Evolutionary conservation across 2,329 filamentous ascomycete species (phyloP), one percentile per base, ranked within the genome.

Genomic region (Colletotrichum horii): DNA sequence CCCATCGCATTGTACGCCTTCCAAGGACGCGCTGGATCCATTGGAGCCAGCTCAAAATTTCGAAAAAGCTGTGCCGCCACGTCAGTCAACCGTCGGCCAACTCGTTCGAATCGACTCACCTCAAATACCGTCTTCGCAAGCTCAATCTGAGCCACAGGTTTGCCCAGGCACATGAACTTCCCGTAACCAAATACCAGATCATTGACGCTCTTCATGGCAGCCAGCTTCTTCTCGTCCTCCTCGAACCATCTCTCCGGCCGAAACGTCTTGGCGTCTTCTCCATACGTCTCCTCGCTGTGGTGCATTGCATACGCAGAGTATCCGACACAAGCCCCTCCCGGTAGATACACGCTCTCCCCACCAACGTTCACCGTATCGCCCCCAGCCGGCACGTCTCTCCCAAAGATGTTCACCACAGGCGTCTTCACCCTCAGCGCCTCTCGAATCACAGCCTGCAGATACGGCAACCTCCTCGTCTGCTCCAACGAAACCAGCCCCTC

Each of bases 231-330:
- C 86, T 85, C 76, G 87, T 84, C 81, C 90, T 79, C 70, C 36
- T 81, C 79, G 14, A 86, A 77, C 84, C 91, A 92, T n/a, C 92
- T 82, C 79, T 93, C 91, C 0, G 92, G 91, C 6, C 89, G 82
- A 79, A 89, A 94, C 0, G 80, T 80, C 60, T 92, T 88, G 0
- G 89, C 87, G 76, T 93, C 89, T 0, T 85, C 79, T 1, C 91
- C 92, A 71, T 92, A 93, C 11, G 92, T 81, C 55, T 89, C 87
- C 4, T 85, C 84, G 11, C 89, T 85, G 0, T 89, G 87, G 78
- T 93, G 91, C n/a, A 94, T 83, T 1, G 92, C 90, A 88, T 89
- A 93, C 0, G 91, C 87, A 76, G 89, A 92, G 81, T 89, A 91
- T 9, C 91, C 91, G 3, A 93, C 87, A 71, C 91, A 89, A 2